These are phyloP conservation scores for Diatrype stigma DNA, from an alignment of 2,329 filamentous ascomycete species.

Conservation along the genomic window DNA sequence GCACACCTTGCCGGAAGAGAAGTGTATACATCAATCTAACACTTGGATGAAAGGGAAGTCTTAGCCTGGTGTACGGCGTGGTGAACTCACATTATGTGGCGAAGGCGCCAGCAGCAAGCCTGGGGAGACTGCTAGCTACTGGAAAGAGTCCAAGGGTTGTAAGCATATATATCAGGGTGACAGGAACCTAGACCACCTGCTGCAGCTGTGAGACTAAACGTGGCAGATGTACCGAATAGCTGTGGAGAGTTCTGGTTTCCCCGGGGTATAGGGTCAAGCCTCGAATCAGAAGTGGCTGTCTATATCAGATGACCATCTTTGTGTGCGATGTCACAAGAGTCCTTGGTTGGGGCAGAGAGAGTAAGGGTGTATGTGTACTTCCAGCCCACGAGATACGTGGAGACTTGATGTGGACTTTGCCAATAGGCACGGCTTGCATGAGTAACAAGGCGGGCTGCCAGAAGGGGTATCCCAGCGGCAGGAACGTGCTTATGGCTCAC, in stretches of 20 bases:
- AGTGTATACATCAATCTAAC: neutral
- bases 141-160: conserved; percentile 6
- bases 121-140: conserved; percentile 18
- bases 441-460: neutral
- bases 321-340: neutral
- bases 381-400: neutral
- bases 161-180: conserved; percentile 1
- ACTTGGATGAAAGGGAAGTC: neutral
- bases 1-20: conserved; percentile 5
- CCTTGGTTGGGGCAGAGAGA: neutral
- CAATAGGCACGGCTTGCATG: neutral
- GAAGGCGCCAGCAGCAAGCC: conserved; percentile 21
- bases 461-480: neutral
- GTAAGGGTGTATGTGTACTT: neutral
- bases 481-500: neutral
- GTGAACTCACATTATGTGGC: conserved; percentile 32
- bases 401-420: neutral
- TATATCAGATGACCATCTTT: neutral
- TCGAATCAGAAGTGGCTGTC: neutral
- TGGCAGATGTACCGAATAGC: neutral
- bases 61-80: neutral
- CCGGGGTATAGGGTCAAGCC: neutral
- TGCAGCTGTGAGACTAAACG: neutral
- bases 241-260: neutral
- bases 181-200: neutral